These are phyloP conservation scores for Fermentozyma sake DNA, from an alignment of 1,139 yeast genomes.

Conservation along the genomic window DNA sequence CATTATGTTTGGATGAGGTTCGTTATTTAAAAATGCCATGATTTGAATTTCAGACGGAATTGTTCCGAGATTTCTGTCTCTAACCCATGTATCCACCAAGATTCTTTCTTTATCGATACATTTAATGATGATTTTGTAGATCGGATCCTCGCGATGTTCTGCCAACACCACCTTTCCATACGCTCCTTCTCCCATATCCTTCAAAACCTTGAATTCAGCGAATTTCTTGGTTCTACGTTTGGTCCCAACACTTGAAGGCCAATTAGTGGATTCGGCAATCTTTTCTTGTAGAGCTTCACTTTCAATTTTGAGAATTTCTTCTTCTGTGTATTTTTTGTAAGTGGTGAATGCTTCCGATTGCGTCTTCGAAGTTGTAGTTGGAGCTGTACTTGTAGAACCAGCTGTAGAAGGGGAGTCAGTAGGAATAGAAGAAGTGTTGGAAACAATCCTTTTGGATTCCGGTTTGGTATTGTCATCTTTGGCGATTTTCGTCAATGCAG, in stretches of 20 bases:
- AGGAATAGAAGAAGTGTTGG: constrained; percentile 1
- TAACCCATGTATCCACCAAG: constrained; percentile 93
- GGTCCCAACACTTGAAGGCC: constrained; percentile 59
- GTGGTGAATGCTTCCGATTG: constrained; percentile 1
- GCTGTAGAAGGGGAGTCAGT: constrained; percentile 1
- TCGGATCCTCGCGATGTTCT: constrained; percentile 57
- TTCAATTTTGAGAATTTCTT: constrained; percentile 40
- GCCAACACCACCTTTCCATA: constrained; percentile 90
- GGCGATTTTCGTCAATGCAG: constrained; percentile 8
- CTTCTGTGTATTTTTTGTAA: constrained; percentile 29
- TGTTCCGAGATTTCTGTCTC: constrained; percentile 86
- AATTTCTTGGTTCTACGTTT: constrained; percentile 63
- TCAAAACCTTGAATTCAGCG: constrained; percentile 63
- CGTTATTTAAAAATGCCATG: constrained; percentile 69
- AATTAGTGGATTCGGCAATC: constrained; percentile 31
- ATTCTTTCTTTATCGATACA: constrained; percentile 90
- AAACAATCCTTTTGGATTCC: not conserved
- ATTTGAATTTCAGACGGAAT: constrained; percentile 94
- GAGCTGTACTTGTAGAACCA: constrained; percentile 3
- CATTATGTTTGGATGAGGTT: constrained; percentile 85
- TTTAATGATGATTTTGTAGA: constrained; percentile 72
- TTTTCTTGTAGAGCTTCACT: constrained; percentile 36
- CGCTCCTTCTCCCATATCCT: constrained; percentile 93
- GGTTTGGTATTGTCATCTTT: constrained; percentile 3
- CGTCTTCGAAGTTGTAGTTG: constrained; percentile 1